phyloP scores from a whole-genome alignment of 345 rosid genomes.

The Moricandia moricandioides region DNA sequence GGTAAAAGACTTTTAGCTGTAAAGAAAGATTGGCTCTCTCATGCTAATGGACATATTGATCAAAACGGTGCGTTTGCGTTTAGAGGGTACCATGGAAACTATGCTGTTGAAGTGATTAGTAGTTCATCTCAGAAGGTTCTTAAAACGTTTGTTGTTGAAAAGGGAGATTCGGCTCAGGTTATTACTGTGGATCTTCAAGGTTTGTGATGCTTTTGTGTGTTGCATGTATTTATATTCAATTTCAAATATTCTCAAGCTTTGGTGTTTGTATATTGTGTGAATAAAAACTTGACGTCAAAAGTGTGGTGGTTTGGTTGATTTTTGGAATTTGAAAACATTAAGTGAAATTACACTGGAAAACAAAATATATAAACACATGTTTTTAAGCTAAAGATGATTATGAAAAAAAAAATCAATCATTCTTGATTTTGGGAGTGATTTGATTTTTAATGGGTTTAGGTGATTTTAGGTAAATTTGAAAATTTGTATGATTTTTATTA shows the following conservation, averaged over 20 bases:
- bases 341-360: not conserved
- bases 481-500: too few species aligned
- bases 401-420: too few species aligned
- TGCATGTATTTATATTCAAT: not conserved
- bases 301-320: not conserved
- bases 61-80: constrained; percentile 59
- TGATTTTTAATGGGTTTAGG: too few species aligned
- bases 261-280: not conserved
- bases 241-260: not conserved
- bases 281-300: not conserved
- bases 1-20: constrained; percentile 65
- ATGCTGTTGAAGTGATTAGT: constrained; percentile 53
- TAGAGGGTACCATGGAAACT: constrained; percentile 83
- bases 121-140: constrained; percentile 37
- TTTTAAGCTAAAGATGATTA: too few species aligned
- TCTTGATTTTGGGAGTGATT: too few species aligned
- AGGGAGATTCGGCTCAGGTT: constrained; percentile 46
- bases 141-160: constrained; percentile 63
- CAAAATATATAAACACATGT: too few species aligned
- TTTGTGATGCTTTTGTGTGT: constrained; percentile 9
- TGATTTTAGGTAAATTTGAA: too few species aligned
- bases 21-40: constrained; percentile 67
- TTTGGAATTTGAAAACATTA: not conserved
- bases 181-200: constrained; percentile 35
- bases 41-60: constrained; percentile 52